phyloP scores from a whole-genome alignment of 257 asterid genomes.

The Knoxia roxburghii region DNA sequence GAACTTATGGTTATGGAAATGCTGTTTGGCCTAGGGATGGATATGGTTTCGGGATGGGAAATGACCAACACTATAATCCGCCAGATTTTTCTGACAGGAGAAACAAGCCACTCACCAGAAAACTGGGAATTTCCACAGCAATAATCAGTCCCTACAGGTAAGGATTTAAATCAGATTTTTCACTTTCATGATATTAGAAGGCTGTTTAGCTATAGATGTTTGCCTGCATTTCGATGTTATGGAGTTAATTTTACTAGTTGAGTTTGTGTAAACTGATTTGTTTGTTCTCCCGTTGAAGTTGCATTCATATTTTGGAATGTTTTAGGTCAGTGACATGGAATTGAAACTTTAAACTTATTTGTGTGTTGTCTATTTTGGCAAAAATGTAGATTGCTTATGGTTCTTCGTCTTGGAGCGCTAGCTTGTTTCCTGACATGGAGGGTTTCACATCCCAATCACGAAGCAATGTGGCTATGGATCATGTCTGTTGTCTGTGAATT shows the following conservation, averaged over 20 bases:
- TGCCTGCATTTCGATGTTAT: neutral
- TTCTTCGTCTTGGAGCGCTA: slow-evolving; percentile 66
- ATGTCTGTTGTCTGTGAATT: slow-evolving; percentile 87
- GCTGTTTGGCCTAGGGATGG: slow-evolving; percentile 90
- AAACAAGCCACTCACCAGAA: slow-evolving; percentile 79
- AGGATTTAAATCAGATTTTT: neutral
- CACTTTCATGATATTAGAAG: neutral
- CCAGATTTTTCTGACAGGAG: slow-evolving; percentile 76
- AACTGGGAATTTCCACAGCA: slow-evolving; percentile 77
- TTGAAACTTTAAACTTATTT: slow-evolving; percentile 11
- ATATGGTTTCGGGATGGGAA: slow-evolving; percentile 46
- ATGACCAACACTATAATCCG: slow-evolving; percentile 49
- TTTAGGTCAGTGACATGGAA: neutral
- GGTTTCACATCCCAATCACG: slow-evolving; percentile 71
- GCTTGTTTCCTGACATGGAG: slow-evolving; percentile 84
- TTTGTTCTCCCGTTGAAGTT: neutral
- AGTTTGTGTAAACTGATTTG: neutral
- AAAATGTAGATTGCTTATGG: slow-evolving; percentile 58
- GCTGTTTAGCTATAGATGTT: neutral
- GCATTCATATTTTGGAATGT: neutral
- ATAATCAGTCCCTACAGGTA: slow-evolving; percentile 89
- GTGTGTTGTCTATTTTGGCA: neutral
- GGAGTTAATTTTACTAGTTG: neutral
- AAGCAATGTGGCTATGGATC: slow-evolving; percentile 86
- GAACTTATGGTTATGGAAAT: slow-evolving; percentile 96